Conservation (phyloP, 2,329 filamentous ascomycete genomes). For the Cladosporium velox region DNA sequence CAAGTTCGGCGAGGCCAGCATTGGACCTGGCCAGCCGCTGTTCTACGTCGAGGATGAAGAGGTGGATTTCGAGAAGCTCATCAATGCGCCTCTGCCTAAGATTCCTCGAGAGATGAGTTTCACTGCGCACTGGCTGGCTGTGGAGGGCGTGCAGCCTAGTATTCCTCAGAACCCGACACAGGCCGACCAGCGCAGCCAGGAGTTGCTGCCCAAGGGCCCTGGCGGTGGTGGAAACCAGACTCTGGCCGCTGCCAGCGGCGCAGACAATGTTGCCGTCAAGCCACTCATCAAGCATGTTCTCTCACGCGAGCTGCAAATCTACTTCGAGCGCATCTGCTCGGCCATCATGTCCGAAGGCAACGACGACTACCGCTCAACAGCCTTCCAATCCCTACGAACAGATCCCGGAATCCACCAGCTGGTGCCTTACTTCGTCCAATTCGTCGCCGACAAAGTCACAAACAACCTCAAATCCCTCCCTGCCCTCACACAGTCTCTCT, state of each 20-base stretch:
- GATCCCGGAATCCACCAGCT: constrained; percentile 95
- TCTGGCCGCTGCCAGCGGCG: constrained; percentile 77
- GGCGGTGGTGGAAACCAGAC: constrained; percentile 78
- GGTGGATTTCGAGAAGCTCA: constrained; percentile 97
- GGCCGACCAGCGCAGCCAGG: constrained; percentile 74
- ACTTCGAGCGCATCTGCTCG: constrained; percentile 92
- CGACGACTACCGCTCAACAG: constrained; percentile 83
- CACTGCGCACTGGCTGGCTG: constrained; percentile 95
- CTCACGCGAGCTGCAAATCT: constrained; percentile 92
- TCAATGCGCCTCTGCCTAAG: constrained; percentile 92
- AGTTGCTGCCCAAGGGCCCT: constrained; percentile 85
- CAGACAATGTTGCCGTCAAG: constrained; percentile 80
- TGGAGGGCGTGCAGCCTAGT: constrained; percentile 94
- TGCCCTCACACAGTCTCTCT: constrained; percentile 87
- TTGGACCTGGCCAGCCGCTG: constrained; percentile 89
- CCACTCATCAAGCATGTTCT: constrained; percentile 94
- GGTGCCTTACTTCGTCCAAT: constrained; percentile 94
- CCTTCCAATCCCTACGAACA: constrained; percentile 78
- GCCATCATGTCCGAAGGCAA: constrained; percentile 86
- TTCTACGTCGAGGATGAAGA: constrained; percentile 99
- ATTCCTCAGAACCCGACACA: constrained; percentile 91
- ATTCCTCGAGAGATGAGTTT: constrained; percentile 91
- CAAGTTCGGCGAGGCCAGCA: constrained; percentile 87
- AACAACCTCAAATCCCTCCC: constrained; percentile 90
- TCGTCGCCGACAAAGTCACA: constrained; percentile 93